phyloP scores from a whole-genome alignment of 129 eudicot genomes.

The Flaveria bidentis region DNA sequence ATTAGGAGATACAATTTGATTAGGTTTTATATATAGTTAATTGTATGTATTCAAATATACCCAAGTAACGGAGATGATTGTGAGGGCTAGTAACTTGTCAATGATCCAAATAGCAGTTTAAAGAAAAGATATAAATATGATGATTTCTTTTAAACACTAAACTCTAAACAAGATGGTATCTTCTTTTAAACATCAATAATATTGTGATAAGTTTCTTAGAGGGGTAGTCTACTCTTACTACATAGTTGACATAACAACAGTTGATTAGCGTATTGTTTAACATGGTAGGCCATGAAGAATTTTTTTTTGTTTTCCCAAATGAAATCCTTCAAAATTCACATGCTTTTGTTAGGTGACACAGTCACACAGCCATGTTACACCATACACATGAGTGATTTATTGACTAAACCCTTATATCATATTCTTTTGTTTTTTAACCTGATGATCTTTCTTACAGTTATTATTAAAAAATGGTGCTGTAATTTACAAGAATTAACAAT shows the following conservation, averaged over 20 bases:
- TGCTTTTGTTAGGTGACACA: slow-evolving; percentile 13
- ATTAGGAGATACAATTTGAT: too few relatives aligned
- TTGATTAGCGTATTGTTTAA: slow-evolving; percentile 20
- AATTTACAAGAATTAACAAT: too few relatives aligned
- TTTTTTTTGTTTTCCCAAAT: neutral
- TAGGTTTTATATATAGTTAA: too few relatives aligned
- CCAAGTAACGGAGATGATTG: too few relatives aligned
- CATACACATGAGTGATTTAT: neutral
- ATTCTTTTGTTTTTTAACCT: neutral
- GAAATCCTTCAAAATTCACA: slow-evolving; percentile 19
- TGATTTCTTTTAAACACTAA: too few relatives aligned
- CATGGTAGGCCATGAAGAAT: slow-evolving; percentile 37
- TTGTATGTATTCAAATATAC: too few relatives aligned
- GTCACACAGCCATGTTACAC: neutral
- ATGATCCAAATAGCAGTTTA: too few relatives aligned
- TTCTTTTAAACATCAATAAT: slow-evolving; percentile 9
- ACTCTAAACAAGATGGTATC: too few relatives aligned
- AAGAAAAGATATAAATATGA: too few relatives aligned
- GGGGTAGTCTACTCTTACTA: slow-evolving; percentile 17
- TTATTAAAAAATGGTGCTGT: too few relatives aligned
- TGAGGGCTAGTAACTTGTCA: too few relatives aligned
- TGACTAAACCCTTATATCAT: neutral
- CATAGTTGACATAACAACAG: neutral
- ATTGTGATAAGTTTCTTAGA: neutral
- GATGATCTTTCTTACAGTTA: neutral